Evolutionary conservation across 2,329 filamentous ascomycete genomes (phyloP).

Genomic region (Epichloe festucae): DNA sequence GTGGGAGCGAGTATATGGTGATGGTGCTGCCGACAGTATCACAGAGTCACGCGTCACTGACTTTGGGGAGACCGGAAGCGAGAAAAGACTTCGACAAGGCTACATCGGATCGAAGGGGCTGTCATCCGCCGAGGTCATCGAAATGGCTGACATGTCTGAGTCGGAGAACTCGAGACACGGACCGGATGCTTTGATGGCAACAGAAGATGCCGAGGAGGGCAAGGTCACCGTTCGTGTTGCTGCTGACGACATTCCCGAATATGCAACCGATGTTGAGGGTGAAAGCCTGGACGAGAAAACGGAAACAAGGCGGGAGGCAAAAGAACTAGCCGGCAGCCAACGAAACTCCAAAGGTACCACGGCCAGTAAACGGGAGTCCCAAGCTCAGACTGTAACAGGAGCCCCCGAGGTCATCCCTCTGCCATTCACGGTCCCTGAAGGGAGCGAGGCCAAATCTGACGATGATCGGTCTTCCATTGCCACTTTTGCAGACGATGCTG

Average conservation of each 20-base stretch:
- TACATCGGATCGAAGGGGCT: conserved; percentile 23
- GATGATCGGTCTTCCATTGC: conserved; percentile 53
- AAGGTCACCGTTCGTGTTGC: conserved; percentile 41
- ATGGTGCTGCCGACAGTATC: conserved; percentile 30
- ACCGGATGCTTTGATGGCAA: conserved; percentile 27
- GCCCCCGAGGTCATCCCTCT: conserved; percentile 45
- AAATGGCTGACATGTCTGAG: conserved; percentile 38
- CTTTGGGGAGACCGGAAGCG: conserved; percentile 33
- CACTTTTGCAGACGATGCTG: conserved; percentile 52
- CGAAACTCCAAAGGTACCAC: conserved; percentile 12
- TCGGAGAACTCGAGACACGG: conserved; percentile 17
- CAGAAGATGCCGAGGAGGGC: conserved; percentile 27
- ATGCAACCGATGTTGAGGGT: conserved; percentile 13
- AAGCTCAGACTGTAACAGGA: conserved; percentile 18
- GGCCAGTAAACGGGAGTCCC: conserved; percentile 7
- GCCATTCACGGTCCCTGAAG: conserved; percentile 47
- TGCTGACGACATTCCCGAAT: conserved; percentile 29
- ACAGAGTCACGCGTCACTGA: conserved; percentile 35
- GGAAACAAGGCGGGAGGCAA: conserved; percentile 9
- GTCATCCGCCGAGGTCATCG: conserved; percentile 34
- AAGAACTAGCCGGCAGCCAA: conserved; percentile 8
- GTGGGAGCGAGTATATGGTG: conserved; percentile 71
- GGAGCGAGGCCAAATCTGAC: conserved; percentile 26
- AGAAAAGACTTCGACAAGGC: conserved; percentile 27
- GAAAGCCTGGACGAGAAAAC: conserved; percentile 19